phyloP scores from a whole-genome alignment of 441 rosid genomes.

The Populus tomentosa region DNA sequence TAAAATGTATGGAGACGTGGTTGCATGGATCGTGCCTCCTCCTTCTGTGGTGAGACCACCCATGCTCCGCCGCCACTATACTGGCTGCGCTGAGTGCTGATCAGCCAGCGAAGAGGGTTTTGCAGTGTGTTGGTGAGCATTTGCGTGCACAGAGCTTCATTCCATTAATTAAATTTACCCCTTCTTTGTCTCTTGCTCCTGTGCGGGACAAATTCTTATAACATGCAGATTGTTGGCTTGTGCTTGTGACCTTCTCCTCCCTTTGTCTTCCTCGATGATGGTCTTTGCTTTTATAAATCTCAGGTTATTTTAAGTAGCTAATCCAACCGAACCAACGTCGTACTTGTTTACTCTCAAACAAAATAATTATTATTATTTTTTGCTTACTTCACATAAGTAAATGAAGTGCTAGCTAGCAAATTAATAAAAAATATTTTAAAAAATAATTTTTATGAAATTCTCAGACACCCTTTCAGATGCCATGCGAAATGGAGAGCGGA shows the following conservation, averaged over 20 bases:
- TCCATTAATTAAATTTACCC: conserved; percentile 15
- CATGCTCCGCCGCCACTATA: neutral
- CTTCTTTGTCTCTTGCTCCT: neutral
- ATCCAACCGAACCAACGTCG: too few relatives aligned
- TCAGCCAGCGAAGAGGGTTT: neutral
- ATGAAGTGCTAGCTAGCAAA: too few relatives aligned
- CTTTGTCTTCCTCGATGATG: neutral
- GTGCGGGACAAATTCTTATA: neutral
- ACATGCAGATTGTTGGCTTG: too few relatives aligned
- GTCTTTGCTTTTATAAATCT: neutral
- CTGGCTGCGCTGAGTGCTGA: conserved; percentile 5
- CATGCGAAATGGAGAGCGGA: too few relatives aligned
- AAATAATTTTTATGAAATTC: too few relatives aligned
- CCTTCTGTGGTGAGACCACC: neutral
- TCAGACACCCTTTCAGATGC: too few relatives aligned
- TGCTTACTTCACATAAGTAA: too few relatives aligned
- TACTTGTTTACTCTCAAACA: too few relatives aligned
- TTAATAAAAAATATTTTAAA: too few relatives aligned
- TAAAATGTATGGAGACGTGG: neutral
- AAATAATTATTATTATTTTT: too few relatives aligned
- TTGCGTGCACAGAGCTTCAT: conserved; percentile 15
- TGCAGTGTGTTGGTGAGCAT: conserved; percentile 23
- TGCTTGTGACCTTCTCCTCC: too few relatives aligned
- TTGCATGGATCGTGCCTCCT: neutral
- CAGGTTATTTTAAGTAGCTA: neutral